A percentile compares a stretch with the other conserved stretches of the same genome.
phyloP scores from a whole-genome alignment of 2,329 filamentous ascomycete genomes.

The Colletotrichum tamarilloi region DNA sequence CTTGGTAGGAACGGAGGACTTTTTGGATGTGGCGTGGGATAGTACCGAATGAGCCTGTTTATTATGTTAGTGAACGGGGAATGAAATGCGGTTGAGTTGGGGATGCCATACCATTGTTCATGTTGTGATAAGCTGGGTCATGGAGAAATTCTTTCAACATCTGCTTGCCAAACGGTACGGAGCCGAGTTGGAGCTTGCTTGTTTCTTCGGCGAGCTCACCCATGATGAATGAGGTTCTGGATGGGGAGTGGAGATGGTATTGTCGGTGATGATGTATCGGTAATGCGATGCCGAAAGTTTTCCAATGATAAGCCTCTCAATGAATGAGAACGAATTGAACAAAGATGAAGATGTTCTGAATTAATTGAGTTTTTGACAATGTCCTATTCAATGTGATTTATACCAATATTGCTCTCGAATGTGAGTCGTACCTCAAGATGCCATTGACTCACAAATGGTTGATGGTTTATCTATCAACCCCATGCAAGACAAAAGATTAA shows the following conservation, averaged over 20 bases:
- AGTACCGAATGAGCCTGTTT: constrained; percentile 80
- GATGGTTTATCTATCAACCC: not conserved
- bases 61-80: constrained; percentile 11
- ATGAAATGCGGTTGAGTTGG: not conserved
- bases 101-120: constrained; percentile 77
- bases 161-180: constrained; percentile 44
- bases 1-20: constrained; percentile 72
- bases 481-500: not conserved
- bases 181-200: not conserved
- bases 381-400: not conserved
- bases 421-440: not conserved
- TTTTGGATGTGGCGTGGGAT: constrained; percentile 72
- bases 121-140: constrained; percentile 73
- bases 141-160: constrained; percentile 77
- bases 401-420: not conserved
- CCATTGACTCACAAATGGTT: not conserved
- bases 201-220: constrained; percentile 1
- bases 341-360: not conserved
- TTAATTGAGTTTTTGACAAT: no score
- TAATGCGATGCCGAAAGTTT: not conserved
- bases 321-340: not conserved
- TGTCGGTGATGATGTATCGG: not conserved
- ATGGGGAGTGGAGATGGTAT: not conserved
- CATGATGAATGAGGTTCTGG: constrained; percentile 6
- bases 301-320: not conserved